phyloP scores from a whole-genome alignment of 805 yeast species.

The Wickerhamomyces rabaulensis region DNA sequence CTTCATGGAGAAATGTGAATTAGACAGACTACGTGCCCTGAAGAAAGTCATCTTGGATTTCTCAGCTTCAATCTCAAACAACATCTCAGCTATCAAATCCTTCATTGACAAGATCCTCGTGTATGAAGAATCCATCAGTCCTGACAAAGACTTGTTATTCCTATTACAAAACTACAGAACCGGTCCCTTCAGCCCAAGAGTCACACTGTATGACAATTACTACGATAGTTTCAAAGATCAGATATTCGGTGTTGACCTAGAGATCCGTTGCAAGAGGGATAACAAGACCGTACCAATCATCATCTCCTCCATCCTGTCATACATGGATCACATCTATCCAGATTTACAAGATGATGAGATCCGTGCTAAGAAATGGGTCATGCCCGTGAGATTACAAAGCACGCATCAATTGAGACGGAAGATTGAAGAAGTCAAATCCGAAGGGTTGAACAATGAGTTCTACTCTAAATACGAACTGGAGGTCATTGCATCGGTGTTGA shows the following conservation, averaged over 20 bases:
- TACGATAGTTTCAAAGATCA: constrained; percentile 63
- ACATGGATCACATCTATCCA: constrained; percentile 69
- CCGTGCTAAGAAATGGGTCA: constrained; percentile 64
- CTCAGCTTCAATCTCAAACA: constrained; percentile 58
- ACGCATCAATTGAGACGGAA: constrained; percentile 59
- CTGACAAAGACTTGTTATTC: constrained; percentile 60
- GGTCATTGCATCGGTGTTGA: constrained; percentile 61
- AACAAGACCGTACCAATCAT: constrained; percentile 66
- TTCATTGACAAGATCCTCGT: constrained; percentile 56
- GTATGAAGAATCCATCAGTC: constrained; percentile 67
- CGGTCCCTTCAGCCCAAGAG: constrained; percentile 71
- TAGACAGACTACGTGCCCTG: constrained; percentile 69
- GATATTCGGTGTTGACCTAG: constrained; percentile 76
- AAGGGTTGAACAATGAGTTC: constrained; percentile 23
- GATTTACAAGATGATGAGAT: constrained; percentile 62
- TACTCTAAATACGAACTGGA: constrained; percentile 41
- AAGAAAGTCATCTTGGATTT: constrained; percentile 74
- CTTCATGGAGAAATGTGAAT: constrained; percentile 79
- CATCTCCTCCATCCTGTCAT: constrained; percentile 55
- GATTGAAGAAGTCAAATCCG: constrained; percentile 49
- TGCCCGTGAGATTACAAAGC: constrained; percentile 52
- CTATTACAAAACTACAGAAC: constrained; percentile 64
- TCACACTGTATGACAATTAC: constrained; percentile 72
- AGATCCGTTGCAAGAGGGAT: constrained; percentile 65
- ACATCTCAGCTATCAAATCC: constrained; percentile 50